phyloP scores from a whole-genome alignment of 2,329 filamentous ascomycete genomes.

The Geosmithia flava region DNA sequence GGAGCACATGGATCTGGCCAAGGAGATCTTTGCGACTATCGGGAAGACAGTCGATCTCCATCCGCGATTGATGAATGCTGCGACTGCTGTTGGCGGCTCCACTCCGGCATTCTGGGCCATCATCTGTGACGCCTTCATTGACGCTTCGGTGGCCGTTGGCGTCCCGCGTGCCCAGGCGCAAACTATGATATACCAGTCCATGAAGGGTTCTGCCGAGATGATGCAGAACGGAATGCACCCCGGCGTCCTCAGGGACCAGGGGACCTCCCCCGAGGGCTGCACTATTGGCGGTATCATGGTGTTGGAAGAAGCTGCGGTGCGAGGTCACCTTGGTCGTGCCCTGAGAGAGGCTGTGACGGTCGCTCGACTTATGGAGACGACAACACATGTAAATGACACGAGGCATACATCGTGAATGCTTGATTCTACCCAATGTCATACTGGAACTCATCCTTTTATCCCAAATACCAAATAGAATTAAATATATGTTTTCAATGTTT shows the following conservation, averaged over 20 bases:
- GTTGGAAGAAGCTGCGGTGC: conserved; percentile 37
- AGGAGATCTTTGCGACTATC: conserved; percentile 41
- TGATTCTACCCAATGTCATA: no score
- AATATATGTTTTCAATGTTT: no score
- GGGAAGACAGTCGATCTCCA: conserved; percentile 38
- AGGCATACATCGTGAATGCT: not conserved
- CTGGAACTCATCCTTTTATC: no score
- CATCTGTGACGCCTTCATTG: conserved; percentile 44
- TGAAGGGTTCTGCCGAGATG: conserved; percentile 43
- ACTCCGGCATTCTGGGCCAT: conserved; percentile 49
- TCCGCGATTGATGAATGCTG: conserved; percentile 39
- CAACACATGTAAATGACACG: not conserved
- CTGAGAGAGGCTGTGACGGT: conserved; percentile 1
- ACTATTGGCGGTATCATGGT: conserved; percentile 47
- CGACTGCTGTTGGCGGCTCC: conserved; percentile 46
- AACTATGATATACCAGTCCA: conserved; percentile 46
- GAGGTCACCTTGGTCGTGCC: not conserved
- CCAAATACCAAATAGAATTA: no score
- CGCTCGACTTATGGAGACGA: not conserved
- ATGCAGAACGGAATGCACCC: conserved; percentile 40
- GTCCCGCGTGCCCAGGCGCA: conserved; percentile 42
- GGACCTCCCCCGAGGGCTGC: conserved; percentile 46
- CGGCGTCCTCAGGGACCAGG: conserved; percentile 43
- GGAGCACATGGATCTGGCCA: conserved; percentile 10
- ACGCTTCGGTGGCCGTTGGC: conserved; percentile 48